Evolutionary conservation across 1,284 basidiomycete species (phyloP), one percentile per base, ranked within the genome.

Genomic region (Hypsizygus ulmarius): DNA sequence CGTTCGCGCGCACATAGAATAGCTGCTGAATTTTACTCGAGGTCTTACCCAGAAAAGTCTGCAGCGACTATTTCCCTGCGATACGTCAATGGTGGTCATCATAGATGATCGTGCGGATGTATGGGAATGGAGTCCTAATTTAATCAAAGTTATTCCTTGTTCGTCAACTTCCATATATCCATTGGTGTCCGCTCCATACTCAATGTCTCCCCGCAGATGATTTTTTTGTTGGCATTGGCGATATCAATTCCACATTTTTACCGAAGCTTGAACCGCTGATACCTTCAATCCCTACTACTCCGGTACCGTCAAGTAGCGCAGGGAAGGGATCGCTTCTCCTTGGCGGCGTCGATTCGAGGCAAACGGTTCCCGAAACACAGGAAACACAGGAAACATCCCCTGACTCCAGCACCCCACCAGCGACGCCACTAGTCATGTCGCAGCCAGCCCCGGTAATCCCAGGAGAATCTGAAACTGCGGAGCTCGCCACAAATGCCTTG

Each of bases 81-180:
- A 98, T 68, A 94, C 93, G 36, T 94, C 92, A 41, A 99, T 98
- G 96, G 96, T 98, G 1, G 96, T 98, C 53, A 91, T 99, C 61
- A 99, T 99, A 54, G 96, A 99, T 68, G 96, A 99, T 69, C 84
- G 96, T 27, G 90, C 93, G 1, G 96, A 99, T 63, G 96, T 99
- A 15, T 99, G 96, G 96, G 90, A 92, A 58, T 91, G 90, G 81
- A 87, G 87, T 59, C 93, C 95, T 0, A 98, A 99, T 65, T 76
- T 99, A 28, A 81, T 99, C 64, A 97, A 97, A 72, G 96, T 98
- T 49, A 82, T 96, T 25, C 96, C 96, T 41, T 99, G 93, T 94
- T 56, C 60, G 91, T 79, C 9, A 30, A 27, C 25, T 33, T 32
- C 19, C 7, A 18, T 44, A 10, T 21, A 34, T 12, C 3, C 21